phyloP scores from a whole-genome alignment of 345 rosid species.

The Rhizophora mangle region DNA sequence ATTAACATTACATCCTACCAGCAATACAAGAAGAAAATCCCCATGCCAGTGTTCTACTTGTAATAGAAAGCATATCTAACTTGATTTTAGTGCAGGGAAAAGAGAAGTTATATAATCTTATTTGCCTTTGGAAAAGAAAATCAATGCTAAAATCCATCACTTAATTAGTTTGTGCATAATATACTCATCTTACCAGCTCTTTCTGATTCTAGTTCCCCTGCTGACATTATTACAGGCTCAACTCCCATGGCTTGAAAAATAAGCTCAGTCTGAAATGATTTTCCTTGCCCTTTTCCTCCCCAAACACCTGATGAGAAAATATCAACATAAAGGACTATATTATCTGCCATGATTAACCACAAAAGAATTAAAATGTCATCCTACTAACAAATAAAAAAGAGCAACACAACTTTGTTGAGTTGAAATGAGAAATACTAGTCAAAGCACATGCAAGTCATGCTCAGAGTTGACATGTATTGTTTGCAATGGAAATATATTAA shows the following conservation, averaged over 20 bases:
- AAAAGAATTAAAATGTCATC: not conserved
- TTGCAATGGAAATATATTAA: not conserved
- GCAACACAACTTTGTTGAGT: not conserved
- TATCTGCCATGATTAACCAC: not conserved
- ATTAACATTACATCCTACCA: not conserved
- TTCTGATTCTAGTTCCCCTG: constrained; percentile 92
- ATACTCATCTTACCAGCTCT: constrained; percentile 66
- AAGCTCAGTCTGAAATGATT: constrained; percentile 93
- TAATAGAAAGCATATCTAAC: not conserved
- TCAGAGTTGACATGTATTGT: not conserved
- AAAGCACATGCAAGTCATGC: not conserved
- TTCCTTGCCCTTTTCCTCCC: constrained; percentile 99
- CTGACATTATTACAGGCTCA: constrained; percentile 93
- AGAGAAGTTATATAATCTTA: not conserved
- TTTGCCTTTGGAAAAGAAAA: not conserved
- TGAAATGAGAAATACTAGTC: constrained; percentile 1
- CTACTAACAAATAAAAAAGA: not conserved
- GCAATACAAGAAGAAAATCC: not conserved
- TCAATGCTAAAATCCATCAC: not conserved
- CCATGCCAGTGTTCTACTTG: not conserved
- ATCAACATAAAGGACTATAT: not conserved
- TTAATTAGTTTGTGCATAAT: not conserved
- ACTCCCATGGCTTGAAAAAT: constrained; percentile 86
- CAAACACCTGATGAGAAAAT: constrained; percentile 57
- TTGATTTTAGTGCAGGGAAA: not conserved